Conservation (phyloP, 2,329 filamentous ascomycete genomes). For the Neophaeococcomyces mojaviensis region DNA sequence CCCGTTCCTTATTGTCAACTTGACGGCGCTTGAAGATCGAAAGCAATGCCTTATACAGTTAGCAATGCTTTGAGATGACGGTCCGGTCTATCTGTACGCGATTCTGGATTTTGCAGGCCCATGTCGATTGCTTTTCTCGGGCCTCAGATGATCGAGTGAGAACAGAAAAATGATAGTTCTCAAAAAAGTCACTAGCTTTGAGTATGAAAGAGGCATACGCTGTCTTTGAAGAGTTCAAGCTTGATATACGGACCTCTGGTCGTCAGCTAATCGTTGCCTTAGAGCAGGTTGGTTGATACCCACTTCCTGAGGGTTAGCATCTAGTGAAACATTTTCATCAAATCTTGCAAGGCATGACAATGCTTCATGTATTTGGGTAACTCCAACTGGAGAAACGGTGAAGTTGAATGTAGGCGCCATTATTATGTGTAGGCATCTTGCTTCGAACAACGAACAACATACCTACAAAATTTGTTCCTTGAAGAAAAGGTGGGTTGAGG, state of each 20-base stretch:
- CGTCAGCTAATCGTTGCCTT: background rate
- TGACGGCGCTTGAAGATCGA: conserved; percentile 56
- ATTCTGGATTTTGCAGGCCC: conserved; percentile 22
- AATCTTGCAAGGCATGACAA: conserved; percentile 57
- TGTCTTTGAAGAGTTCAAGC: conserved; percentile 56
- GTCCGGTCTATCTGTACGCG: conserved; percentile 9
- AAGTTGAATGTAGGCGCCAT: conserved; percentile 39
- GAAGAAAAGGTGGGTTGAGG: no score
- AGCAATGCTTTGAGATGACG: background rate
- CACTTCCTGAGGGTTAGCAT: conserved; percentile 53
- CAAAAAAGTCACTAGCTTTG: conserved; percentile 49
- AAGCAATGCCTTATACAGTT: conserved; percentile 40
- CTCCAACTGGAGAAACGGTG: conserved; percentile 49
- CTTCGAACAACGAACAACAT: background rate
- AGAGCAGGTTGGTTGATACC: conserved; percentile 11
- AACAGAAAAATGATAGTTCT: conserved; percentile 46
- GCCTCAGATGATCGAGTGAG: conserved; percentile 10
- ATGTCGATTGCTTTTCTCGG: conserved; percentile 13
- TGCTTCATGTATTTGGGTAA: conserved; percentile 51
- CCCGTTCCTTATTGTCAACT: conserved; percentile 48
- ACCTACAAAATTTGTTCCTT: no score
- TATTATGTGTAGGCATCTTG: background rate
- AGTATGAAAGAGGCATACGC: conserved; percentile 55
- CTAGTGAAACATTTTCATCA: conserved; percentile 55
- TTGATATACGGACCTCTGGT: conserved; percentile 50